Base-by-base conservation (phyloP, 345 rosid species). In the Durio zibethinus region DNA sequence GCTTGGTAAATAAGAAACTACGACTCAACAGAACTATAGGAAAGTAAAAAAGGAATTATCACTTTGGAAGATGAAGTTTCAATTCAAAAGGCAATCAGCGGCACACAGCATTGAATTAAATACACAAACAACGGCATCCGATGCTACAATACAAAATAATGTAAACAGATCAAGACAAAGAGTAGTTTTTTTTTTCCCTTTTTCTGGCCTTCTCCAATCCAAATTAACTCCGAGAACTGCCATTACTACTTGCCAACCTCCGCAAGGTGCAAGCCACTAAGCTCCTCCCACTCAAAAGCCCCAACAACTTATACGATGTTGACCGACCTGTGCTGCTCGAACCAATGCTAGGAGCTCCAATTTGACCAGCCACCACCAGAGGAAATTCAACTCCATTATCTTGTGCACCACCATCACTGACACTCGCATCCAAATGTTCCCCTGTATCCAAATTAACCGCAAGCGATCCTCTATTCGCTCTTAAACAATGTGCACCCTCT, bases 201-300 rank as follows among this genome's bases (percentile, higher is more conserved):
- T 43, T 77, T 67, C 70, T 75, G 2, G 15, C 52, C 35, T 33
- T 31, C 45, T 72, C 27, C 48, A n/a, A 23, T 66, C 76, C 73
- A 77, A 74, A 74, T 80, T 31, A 76, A 78, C 81, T 78, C 76
- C 84, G 80, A 54, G 90, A 84, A 73, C 85, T 81, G 79, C 80
- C 74, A 72, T 85, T 86, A 77, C 90, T 85, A 69, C 86, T 77
- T 50, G 83, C 84, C 82, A 93, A 86, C 80, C 88, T 87, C 76
- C 97, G 87, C 80, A 90, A 83, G 62, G 94, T 87, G 88, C 97
- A 94, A 82, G 97, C 90, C 42, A 85, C 97, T 35, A 93, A 62
- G 87, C 88, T 82, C 81, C 88, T 90, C 76, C 97, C 90, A 29
- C 90, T 82, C 38, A 90, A 81, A 78, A 93, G 72, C 61, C 94